phyloP scores from a whole-genome alignment of 2,329 filamentous ascomycete species.

The Hymenoscyphus albidus region DNA sequence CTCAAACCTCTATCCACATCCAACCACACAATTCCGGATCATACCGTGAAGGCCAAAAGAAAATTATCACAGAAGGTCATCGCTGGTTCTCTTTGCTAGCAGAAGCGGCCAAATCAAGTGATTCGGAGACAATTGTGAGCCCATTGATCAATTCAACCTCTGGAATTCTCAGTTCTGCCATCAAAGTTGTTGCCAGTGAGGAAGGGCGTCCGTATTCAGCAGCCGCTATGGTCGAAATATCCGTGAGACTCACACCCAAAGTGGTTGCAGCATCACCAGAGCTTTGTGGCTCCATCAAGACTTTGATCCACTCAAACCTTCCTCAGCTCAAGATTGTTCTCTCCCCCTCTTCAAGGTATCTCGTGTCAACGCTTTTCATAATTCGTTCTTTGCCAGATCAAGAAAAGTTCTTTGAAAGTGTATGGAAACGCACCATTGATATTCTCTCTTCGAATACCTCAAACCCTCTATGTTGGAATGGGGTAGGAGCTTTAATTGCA shows the following conservation, averaged over 20 bases:
- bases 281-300: slow-evolving; percentile 44
- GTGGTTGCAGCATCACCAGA: slow-evolving; percentile 39
- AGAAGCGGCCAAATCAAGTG: slow-evolving; percentile 34
- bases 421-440: slow-evolving; percentile 38
- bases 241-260: slow-evolving; percentile 43
- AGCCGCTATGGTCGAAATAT: slow-evolving; percentile 52
- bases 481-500: slow-evolving; percentile 47
- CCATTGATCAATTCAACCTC: slow-evolving; percentile 19
- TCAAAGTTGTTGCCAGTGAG: slow-evolving; percentile 47
- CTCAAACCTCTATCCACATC: slow-evolving; percentile 71
- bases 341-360: slow-evolving; percentile 63
- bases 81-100: slow-evolving; percentile 57
- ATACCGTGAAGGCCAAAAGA: slow-evolving; percentile 8
- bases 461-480: slow-evolving; percentile 31
- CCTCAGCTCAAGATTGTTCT: slow-evolving; percentile 53
- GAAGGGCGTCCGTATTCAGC: slow-evolving; percentile 67
- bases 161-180: slow-evolving; percentile 35
- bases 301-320: slow-evolving; percentile 53
- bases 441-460: slow-evolving; percentile 38
- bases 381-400: slow-evolving; percentile 45
- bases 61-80: slow-evolving; percentile 59
- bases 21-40: slow-evolving; percentile 59
- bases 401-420: slow-evolving; percentile 22
- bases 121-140: slow-evolving; percentile 20
- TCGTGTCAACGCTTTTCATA: slow-evolving; percentile 62